Percentiles rank a stretch among this genome's conserved stretches.
These are phyloP conservation scores for Canavalia ensiformis DNA, from an alignment of 306 rosid genomes.

Conservation along the genomic window DNA sequence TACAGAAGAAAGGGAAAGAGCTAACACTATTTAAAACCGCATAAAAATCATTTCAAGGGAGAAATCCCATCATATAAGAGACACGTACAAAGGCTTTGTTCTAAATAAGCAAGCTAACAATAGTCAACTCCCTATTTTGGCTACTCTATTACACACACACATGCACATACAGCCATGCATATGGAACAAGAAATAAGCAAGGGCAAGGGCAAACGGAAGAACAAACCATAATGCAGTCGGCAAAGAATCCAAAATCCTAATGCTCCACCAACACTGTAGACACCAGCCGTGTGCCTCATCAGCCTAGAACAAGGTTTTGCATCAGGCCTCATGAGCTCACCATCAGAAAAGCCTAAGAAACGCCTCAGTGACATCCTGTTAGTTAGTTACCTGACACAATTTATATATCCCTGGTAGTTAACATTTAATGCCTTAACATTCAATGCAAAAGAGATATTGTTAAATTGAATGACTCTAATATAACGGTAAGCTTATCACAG, in stretches of 20 bases:
- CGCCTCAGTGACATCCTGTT: constrained; percentile 77
- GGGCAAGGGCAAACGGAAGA: constrained; percentile 7
- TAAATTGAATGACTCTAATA: not conserved
- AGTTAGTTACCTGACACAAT: constrained; percentile 42
- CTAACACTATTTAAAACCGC: constrained; percentile 10
- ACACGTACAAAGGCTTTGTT: not conserved
- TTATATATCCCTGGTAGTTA: constrained; percentile 15
- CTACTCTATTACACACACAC: not conserved
- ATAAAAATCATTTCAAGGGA: not conserved
- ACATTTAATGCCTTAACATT: not conserved
- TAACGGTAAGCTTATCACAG: constrained; percentile 12
- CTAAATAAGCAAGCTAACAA: not conserved
- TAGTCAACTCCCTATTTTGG: not conserved
- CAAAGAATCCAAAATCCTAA: constrained; percentile 90
- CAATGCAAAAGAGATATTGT: not conserved
- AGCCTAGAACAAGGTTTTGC: constrained; percentile 86
- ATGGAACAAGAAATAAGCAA: not conserved
- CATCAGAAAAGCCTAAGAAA: constrained; percentile 83
- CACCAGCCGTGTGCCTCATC: constrained; percentile 87
- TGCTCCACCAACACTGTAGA: constrained; percentile 88
- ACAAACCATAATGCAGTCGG: constrained; percentile 86
- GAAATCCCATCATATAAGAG: not conserved
- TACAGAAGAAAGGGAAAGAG: not conserved
- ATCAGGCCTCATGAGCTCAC: constrained; percentile 88
- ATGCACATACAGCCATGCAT: too few species aligned